Evolutionary conservation across 2,329 filamentous ascomycete species (phyloP), one percentile per base, ranked within the genome.

Genomic region (Aurifilum marmelostoma): DNA sequence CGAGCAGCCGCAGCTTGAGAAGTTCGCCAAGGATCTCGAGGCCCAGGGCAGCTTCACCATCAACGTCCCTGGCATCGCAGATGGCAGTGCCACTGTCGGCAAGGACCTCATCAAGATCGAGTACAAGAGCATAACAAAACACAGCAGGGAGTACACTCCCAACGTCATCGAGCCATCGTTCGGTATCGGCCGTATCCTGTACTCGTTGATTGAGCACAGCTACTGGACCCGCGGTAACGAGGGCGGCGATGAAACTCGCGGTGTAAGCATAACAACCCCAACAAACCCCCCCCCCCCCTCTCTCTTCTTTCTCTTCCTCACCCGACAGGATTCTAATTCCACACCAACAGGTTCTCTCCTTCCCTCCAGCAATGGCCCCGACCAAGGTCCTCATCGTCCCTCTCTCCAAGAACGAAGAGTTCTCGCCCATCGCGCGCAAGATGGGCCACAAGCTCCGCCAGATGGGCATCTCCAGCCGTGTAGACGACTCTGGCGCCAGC

Each of bases 101-200:
- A 90, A 91, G 77, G 93, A 97, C 71, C 85, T 97, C 63, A 84
- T 99, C 77, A 88, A 85, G 69, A 93, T 98, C 74, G 92, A 94
- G 83, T 94, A 92, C 83, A 89, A 90, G 75, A 97, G 91, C 74
- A 87, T 93, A 72, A 87, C 89, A 4, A 93, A 97, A 80, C 91
- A 97, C 78, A 88, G 90, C 69, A 88, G 96, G 75, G 94, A 97
- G 79, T 99, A 93, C 83, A 97, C 91, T 0, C 95, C 95, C 70
- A 97, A 97, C 77, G 94, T 97, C 62, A 97, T 98, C 75, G 96
- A 99, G 83, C 96, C 95, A 1, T 98, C 95, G 0, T 99, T 98
- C 76, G 95, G 95, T 84, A 97, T 98, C 76, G 96, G 95, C 70
- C 89, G 95, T 75, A 97, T 98, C 72, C 84, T 98, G 69, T 98